These are phyloP conservation scores for Xylaria intraflava DNA, from an alignment of 495 filamentous ascomycete genomes.

Conservation along the genomic window DNA sequence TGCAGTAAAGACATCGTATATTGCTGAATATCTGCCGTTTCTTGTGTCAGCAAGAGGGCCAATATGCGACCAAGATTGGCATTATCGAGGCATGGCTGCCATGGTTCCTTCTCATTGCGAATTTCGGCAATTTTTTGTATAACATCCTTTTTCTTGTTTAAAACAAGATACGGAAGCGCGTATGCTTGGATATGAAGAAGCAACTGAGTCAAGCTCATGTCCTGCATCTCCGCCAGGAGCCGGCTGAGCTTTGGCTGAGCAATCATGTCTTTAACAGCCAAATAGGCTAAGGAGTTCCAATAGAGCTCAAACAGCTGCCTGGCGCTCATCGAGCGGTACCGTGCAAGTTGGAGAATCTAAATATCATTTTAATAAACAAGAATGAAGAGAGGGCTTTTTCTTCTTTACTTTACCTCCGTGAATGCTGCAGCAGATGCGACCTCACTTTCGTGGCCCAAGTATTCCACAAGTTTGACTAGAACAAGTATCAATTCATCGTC, in stretches of 20 bases:
- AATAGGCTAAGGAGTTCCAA: slow-evolving; percentile 74
- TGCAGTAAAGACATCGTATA: slow-evolving; percentile 62
- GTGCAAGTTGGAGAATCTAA: slow-evolving; percentile 56
- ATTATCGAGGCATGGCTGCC: slow-evolving; percentile 41
- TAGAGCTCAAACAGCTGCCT: slow-evolving; percentile 72
- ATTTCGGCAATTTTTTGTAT: slow-evolving; percentile 74
- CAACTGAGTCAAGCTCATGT: slow-evolving; percentile 63
- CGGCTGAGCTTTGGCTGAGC: slow-evolving; percentile 75
- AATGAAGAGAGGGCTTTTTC: background rate
- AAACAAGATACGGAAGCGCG: slow-evolving; percentile 78
- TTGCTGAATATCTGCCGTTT: slow-evolving; percentile 55
- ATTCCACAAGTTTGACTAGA: slow-evolving; percentile 74
- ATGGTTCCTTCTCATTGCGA: slow-evolving; percentile 45
- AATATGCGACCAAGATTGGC: slow-evolving; percentile 74
- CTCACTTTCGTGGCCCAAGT: slow-evolving; percentile 74
- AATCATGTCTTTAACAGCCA: slow-evolving; percentile 72
- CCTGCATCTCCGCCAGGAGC: slow-evolving; percentile 70
- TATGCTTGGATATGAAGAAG: slow-evolving; percentile 70
- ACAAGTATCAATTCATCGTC: slow-evolving; percentile 82
- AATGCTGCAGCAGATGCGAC: slow-evolving; percentile 73
- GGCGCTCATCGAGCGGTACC: slow-evolving; percentile 50
- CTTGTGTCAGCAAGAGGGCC: slow-evolving; percentile 69
- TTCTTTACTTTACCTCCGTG: slow-evolving; percentile 57
- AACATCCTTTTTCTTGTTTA: slow-evolving; percentile 68
- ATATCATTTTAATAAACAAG: background rate